Evolutionary conservation across 345 rosid species (phyloP).

Genomic region (Firmiana major): DNA sequence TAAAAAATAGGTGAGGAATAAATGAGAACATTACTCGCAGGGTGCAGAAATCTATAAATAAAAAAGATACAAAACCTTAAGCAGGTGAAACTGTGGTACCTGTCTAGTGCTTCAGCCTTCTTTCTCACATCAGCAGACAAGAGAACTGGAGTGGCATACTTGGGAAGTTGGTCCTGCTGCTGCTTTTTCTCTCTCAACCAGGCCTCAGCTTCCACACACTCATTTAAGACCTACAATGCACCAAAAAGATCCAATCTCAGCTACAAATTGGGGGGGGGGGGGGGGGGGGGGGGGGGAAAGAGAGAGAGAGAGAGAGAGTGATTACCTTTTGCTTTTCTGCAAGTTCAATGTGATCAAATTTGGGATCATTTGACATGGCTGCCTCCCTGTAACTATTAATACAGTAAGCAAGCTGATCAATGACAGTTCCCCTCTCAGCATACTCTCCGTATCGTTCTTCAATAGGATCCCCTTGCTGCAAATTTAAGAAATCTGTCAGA

Average conservation of each 20-base stretch:
- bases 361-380: constrained; percentile 70
- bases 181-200: constrained; percentile 82
- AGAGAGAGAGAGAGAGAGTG: background rate
- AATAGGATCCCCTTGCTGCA: constrained; percentile 90
- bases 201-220: constrained; percentile 84
- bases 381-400: constrained; percentile 87
- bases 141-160: constrained; percentile 59
- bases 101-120: constrained; percentile 79
- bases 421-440: constrained; percentile 62
- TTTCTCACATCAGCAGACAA: constrained; percentile 70
- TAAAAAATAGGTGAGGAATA: background rate
- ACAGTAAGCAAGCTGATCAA: constrained; percentile 70
- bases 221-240: constrained; percentile 46
- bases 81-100: constrained; percentile 34
- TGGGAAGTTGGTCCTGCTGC: constrained; percentile 83
- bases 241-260: background rate
- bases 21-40: background rate
- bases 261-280: background rate
- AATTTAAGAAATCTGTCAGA: background rate
- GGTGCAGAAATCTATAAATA: background rate
- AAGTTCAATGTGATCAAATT: constrained; percentile 90
- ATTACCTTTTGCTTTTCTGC: constrained; percentile 85
- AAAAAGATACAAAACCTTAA: background rate
- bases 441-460: constrained; percentile 79
- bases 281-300: background rate